phyloP scores from a whole-genome alignment of 1,284 basidiomycete species.

The Stereum hirsutum region DNA sequence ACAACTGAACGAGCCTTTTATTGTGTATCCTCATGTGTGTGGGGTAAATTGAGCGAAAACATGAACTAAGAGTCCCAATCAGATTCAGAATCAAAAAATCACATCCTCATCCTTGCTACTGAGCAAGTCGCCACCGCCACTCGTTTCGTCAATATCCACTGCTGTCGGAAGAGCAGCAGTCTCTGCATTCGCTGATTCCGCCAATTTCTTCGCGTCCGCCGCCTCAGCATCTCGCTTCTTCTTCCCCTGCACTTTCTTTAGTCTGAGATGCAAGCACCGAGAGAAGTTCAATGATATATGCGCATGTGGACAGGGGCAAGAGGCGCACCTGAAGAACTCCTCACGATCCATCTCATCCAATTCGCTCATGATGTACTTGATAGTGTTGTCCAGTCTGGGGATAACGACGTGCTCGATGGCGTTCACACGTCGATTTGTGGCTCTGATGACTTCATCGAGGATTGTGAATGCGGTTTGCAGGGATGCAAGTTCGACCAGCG shows the following conservation, averaged over 20 bases:
- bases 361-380: conserved; percentile 94
- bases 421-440: conserved; percentile 97
- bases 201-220: conserved; percentile 25
- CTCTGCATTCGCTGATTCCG: conserved; percentile 13
- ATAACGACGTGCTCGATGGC: conserved; percentile 99
- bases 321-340: conserved; percentile 82
- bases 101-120: conserved; percentile 86
- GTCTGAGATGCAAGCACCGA: conserved; percentile 26
- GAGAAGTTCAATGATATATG: background rate
- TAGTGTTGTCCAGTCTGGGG: conserved; percentile 92
- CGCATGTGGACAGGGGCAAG: conserved; percentile 7
- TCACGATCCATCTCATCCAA: conserved; percentile 97
- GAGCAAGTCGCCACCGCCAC: conserved; percentile 51
- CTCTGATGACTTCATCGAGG: conserved; percentile 96
- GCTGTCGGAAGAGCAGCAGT: conserved; percentile 3
- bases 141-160: conserved; percentile 25
- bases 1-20: too few species aligned
- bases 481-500: conserved; percentile 94
- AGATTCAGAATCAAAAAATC: conserved; percentile 84
- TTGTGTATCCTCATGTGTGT: too few species aligned
- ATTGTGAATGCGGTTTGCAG: conserved; percentile 98
- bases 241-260: conserved; percentile 97
- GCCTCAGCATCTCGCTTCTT: conserved; percentile 80
- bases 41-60: background rate
- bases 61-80: background rate